Conservation (phyloP, 345 rosid genomes). For the Mallotus nudiflorus region DNA sequence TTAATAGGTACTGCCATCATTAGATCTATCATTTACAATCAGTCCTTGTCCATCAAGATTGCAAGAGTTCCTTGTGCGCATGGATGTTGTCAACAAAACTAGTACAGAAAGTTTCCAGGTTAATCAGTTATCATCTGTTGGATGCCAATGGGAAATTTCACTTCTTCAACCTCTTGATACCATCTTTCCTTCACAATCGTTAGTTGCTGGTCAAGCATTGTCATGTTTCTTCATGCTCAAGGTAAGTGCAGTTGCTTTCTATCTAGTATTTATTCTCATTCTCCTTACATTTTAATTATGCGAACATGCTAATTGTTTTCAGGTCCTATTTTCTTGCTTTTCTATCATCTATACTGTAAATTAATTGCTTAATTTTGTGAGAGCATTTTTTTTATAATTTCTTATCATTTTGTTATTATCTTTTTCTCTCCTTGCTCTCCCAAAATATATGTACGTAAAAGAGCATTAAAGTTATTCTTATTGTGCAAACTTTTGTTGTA, state of each 20-base stretch:
- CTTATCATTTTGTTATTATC: not conserved
- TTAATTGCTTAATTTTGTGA: not conserved
- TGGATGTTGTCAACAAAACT: slow-evolving; percentile 83
- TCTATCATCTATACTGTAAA: not conserved
- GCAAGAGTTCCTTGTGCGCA: slow-evolving; percentile 78
- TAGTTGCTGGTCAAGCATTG: slow-evolving; percentile 80
- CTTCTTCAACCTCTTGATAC: slow-evolving; percentile 68
- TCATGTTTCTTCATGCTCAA: slow-evolving; percentile 80
- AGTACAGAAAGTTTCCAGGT: slow-evolving; percentile 68
- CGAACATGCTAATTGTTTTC: not conserved
- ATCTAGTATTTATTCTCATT: not conserved
- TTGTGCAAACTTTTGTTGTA: too few relatives aligned
- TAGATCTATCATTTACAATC: slow-evolving; percentile 73
- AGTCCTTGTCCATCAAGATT: slow-evolving; percentile 77
- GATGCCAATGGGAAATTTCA: slow-evolving; percentile 78
- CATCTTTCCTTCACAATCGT: slow-evolving; percentile 56
- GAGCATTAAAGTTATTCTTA: too few relatives aligned
- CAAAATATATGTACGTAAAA: too few relatives aligned
- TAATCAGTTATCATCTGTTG: slow-evolving; percentile 76
- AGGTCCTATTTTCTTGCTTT: not conserved
- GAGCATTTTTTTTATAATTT: not conserved
- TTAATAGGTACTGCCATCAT: slow-evolving; percentile 72
- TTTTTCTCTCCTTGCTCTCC: not conserved
- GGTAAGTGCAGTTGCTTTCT: slow-evolving; percentile 41
- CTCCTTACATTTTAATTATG: not conserved